Conservation (phyloP, 2,329 filamentous ascomycete genomes). For the Teratosphaeria pseudoeucalypti region DNA sequence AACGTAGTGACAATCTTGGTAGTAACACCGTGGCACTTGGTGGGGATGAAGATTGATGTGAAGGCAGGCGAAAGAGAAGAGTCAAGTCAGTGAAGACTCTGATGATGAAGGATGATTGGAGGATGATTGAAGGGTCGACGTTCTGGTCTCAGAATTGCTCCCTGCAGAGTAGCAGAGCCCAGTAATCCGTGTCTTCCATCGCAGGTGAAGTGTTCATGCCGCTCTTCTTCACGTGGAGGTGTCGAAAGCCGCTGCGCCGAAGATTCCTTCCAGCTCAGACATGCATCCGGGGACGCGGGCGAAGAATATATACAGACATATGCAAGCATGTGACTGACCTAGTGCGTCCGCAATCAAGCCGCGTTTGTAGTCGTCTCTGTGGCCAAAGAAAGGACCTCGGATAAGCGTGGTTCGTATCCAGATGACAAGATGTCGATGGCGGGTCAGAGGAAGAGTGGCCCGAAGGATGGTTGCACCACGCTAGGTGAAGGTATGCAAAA, state of each 20-base stretch:
- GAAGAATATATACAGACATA: neutral
- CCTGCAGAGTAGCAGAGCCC: neutral
- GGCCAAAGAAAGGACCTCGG: neutral
- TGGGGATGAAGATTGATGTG: neutral
- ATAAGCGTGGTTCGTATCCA: neutral
- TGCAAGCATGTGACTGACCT: neutral
- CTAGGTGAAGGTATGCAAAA: neutral
- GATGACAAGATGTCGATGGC: neutral
- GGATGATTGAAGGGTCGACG: neutral
- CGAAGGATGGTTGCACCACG: neutral
- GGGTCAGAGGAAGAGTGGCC: neutral
- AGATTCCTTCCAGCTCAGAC: neutral
- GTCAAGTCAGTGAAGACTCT: neutral
- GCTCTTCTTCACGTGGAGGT: neutral
- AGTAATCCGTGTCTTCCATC: neutral
- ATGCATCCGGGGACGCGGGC: neutral
- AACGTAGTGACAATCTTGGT: constrained; percentile 87
- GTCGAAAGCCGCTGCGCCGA: neutral
- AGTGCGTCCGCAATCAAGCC: neutral
- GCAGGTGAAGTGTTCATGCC: neutral
- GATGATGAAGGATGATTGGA: neutral
- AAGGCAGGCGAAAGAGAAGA: neutral
- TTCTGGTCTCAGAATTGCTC: neutral
- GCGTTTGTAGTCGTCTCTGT: neutral
- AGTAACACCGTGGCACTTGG: constrained; percentile 66